Evolutionary conservation across 2,329 filamentous ascomycete genomes (phyloP), one percentile per base, ranked within the genome.

Genomic region (Chrysoporthe deuterocubensis): DNA sequence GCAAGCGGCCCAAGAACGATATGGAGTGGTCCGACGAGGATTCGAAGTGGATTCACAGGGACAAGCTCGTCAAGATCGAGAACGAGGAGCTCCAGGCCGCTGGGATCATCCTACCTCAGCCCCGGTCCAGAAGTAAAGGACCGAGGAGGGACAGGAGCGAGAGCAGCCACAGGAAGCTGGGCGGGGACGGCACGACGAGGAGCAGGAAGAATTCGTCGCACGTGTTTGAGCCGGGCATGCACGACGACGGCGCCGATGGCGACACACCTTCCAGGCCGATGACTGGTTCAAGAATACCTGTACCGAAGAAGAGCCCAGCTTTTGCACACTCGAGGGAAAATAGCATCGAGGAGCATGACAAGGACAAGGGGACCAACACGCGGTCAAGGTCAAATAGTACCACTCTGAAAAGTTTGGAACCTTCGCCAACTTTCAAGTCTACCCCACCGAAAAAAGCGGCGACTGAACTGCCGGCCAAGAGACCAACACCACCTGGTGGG

Each of bases 41-140:
- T 69, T 91, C 89, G 43, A 90, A 92, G 77, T 96, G 92, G 92
- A 95, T 96, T 73, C 92, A 96, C 75, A 84, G 92, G 67, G 92
- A 96, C 79, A 95, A 95, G 79, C 81, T 96, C 70, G 92, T 91
- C 65, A 88, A 87, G 75, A 96, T 95, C 72, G 92, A 96, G 79
- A 95, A 83, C 72, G 86, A 90, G 74, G 92, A 96, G 79, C 84
- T 96, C 70, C 90, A 93, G 76, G 92, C 91, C 68, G 92, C 92
- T 7, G 92, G 92, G 42, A 89, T 94, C 73, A 82, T 86, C 62
- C 75, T 90, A 69, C 83, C 89, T 71, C 80, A 83, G 73, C 75
- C 85, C 43, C 81, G 87, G 71, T 81, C 87, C 64, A 80, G 84
- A 63, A 85, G 87, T 79, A 81, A 83, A 71, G 59, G 63, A 2